Evolutionary conservation across 345 rosid species (phyloP), one percentile per base, ranked within the genome.

Genomic region (Lepidium aucheri): DNA sequence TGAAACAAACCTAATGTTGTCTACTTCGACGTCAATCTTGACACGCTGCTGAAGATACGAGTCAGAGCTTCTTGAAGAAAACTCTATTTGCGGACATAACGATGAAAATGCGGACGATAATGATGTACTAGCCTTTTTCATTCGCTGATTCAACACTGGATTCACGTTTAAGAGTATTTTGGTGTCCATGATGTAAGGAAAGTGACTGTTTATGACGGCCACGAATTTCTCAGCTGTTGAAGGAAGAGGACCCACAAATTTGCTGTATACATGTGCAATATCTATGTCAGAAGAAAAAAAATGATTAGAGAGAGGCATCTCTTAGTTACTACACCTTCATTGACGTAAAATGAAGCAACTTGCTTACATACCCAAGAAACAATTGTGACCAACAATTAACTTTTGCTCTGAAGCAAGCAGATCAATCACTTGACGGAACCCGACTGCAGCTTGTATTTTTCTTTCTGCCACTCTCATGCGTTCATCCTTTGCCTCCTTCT

Each of bases 301-400:
- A 30, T 73, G 52, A 35, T 65, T 51, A 73, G 43, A 34, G 30
- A 6, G 20, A 66, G 34, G 28, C 22, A 50, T 43, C 30, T 42
- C 47, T 15, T 63, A 14, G 79, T 39, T 22, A 46, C 66, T 22
- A 49, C 56, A 73, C 42, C 69, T 9, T 42, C 36, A 59, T 7
- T 17, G 47, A 22, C 58, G 51, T 22, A 53, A 42, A 20, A 33
- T 8, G 50, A 43, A 26, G 44, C 16, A 77, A 64, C 66, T 72
- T 42, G 52, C 40, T 73, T 45, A 65, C 77, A 56, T 84, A 93
- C 97, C 97, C 14, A 94, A 80, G 77, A 94, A 82, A 71, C 96
- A 94, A 77, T 94, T 90, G 70, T 94, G 96, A 73, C 99, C 96
- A 51, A 94, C 87, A 42, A 94, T 82, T 79, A 88, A 82, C 88